Percentiles rank a stretch among this genome's conserved stretches.
phyloP scores from a whole-genome alignment of 202 grass and related monocot genomes.

The Panicum hallii region DNA sequence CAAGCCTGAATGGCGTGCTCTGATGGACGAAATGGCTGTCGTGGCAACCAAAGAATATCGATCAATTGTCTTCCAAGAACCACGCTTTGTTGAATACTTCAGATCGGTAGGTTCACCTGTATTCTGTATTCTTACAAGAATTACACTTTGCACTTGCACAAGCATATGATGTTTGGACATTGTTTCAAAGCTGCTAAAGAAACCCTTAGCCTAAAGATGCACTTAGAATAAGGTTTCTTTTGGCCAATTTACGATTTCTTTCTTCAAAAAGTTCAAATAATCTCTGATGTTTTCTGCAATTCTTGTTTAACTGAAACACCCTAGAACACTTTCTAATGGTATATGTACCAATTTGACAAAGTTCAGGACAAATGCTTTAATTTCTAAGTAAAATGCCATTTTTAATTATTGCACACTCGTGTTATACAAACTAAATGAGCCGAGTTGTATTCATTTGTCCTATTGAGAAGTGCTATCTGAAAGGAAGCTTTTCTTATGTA shows the following conservation, averaged over 20 bases:
- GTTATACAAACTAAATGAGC: neutral
- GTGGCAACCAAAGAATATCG: constrained; percentile 88
- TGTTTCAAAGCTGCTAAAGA: constrained; percentile 16
- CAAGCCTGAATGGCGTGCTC: constrained; percentile 85
- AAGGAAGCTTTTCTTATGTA: constrained; percentile 4
- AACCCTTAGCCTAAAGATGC: neutral
- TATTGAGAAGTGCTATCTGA: neutral
- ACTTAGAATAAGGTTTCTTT: neutral
- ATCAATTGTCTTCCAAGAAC: constrained; percentile 92
- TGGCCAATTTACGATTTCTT: neutral
- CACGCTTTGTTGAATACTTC: constrained; percentile 99
- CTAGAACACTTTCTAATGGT: neutral
- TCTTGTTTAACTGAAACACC: constrained; percentile 7
- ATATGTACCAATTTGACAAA: neutral
- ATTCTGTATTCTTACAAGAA: constrained; percentile 24
- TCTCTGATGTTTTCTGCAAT: neutral
- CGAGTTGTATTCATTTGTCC: neutral
- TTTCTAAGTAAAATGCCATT: neutral
- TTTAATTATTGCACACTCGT: constrained; percentile 35
- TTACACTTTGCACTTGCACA: constrained; percentile 27
- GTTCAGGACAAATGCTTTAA: neutral
- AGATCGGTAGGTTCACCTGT: constrained; percentile 67
- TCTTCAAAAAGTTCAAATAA: neutral
- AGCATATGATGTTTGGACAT: neutral
- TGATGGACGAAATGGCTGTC: constrained; percentile 96